Evolutionary conservation across 305 asterid genomes (phyloP).

Genomic region (Petunia hybrid): DNA sequence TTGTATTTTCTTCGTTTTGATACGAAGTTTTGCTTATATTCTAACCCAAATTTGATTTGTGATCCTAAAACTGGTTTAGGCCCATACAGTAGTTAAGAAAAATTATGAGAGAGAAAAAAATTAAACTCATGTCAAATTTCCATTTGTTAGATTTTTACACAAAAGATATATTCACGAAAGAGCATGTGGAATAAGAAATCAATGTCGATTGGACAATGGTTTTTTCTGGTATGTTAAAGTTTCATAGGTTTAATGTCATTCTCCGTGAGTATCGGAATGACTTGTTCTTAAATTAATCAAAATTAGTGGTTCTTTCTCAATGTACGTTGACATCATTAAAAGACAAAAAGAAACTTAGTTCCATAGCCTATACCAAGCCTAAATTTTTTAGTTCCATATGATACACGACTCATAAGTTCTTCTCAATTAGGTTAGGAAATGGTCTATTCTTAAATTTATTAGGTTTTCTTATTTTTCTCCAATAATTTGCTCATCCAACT

Average conservation of each 20-base stretch:
- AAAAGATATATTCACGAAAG: background rate
- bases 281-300: background rate
- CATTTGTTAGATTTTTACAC: background rate
- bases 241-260: background rate
- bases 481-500: too few species aligned
- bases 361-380: background rate
- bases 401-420: background rate
- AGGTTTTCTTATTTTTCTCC: too few species aligned
- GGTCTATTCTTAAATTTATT: background rate
- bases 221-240: background rate
- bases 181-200: background rate
- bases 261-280: background rate
- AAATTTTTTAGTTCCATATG: background rate
- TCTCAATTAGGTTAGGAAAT: constrained; percentile 19
- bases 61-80: too few species aligned
- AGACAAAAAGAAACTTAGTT: background rate
- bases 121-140: background rate
- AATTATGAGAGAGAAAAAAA: background rate
- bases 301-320: background rate
- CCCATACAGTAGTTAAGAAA: too few species aligned
- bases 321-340: background rate
- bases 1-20: too few species aligned
- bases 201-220: background rate
- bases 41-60: too few species aligned
- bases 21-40: too few species aligned